These are phyloP conservation scores for Mycothermus thermophilus DNA, from an alignment of 495 filamentous ascomycete genomes.

Conservation along the genomic window DNA sequence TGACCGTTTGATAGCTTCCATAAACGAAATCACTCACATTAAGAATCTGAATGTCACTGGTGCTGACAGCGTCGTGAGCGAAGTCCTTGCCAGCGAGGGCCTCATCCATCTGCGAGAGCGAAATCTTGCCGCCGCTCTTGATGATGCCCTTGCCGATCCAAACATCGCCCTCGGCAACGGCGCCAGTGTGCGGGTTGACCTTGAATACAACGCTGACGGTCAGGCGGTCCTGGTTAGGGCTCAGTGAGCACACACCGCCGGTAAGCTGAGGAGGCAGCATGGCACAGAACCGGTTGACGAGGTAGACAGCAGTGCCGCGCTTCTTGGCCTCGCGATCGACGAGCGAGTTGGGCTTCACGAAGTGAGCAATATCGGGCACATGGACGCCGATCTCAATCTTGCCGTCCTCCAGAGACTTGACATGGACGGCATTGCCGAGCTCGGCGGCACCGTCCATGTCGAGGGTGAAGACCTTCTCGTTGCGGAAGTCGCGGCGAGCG, in stretches of 20 bases:
- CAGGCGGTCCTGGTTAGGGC: slow-evolving; percentile 73
- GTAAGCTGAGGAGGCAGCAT: slow-evolving; percentile 78
- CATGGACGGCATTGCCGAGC: slow-evolving; percentile 81
- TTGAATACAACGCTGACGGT: slow-evolving; percentile 87
- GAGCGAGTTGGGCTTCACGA: slow-evolving; percentile 89
- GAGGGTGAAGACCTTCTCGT: slow-evolving; percentile 81
- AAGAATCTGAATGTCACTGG: slow-evolving; percentile 61
- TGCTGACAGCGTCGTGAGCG: slow-evolving; percentile 43
- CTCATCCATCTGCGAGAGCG: slow-evolving; percentile 72
- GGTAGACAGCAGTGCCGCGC: slow-evolving; percentile 86
- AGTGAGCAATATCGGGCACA: slow-evolving; percentile 90
- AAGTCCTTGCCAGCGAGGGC: slow-evolving; percentile 53
- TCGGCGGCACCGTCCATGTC: slow-evolving; percentile 71
- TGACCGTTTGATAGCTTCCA: background rate
- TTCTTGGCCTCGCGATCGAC: slow-evolving; percentile 98
- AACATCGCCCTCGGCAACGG: slow-evolving; percentile 62
- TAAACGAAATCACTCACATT: slow-evolving; percentile 43
- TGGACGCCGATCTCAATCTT: slow-evolving; percentile 91
- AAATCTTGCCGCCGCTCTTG: slow-evolving; percentile 74
- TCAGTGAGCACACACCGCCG: slow-evolving; percentile 73
- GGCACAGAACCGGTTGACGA: slow-evolving; percentile 82
- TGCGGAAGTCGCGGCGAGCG: slow-evolving; percentile 78
- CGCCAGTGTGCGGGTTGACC: slow-evolving; percentile 63
- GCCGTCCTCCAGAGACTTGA: slow-evolving; percentile 67
- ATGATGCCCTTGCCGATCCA: slow-evolving; percentile 93